phyloP scores from a whole-genome alignment of 179 eudicot genomes.

The Nepenthes alata region DNA sequence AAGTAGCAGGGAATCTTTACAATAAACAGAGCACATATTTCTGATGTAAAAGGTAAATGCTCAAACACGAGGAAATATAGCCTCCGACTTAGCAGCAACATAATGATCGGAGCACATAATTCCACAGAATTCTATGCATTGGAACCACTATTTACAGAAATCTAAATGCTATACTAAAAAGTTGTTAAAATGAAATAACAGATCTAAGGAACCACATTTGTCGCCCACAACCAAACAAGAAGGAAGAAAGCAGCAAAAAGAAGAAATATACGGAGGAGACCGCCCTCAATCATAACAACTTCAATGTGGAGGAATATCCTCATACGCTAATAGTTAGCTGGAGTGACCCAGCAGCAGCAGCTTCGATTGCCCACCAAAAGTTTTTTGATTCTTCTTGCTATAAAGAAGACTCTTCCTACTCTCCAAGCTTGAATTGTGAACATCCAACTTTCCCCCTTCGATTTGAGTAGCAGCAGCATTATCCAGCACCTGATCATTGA shows the following conservation, averaged over 20 bases:
- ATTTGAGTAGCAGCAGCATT: conserved; percentile 4
- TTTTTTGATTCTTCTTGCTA: conserved; percentile 20
- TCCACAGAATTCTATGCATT: conserved; percentile 8
- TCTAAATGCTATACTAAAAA: conserved; percentile 22
- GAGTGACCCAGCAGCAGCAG: conserved; percentile 17
- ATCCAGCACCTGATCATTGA: conserved; percentile 19
- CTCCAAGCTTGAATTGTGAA: conserved; percentile 14
- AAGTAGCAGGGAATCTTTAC: too few species aligned
- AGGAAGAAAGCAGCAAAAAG: conserved; percentile 9
- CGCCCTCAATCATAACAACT: conserved; percentile 13
- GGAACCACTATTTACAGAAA: conserved; percentile 32
- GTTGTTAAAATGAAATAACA: conserved; percentile 23
- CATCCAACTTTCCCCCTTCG: conserved; percentile 20
- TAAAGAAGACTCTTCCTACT: conserved; percentile 17
- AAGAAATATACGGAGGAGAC: conserved; percentile 24
- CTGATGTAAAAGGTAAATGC: too few species aligned
- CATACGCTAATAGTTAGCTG: conserved; percentile 21
- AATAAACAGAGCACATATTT: too few species aligned
- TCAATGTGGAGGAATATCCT: conserved; percentile 23
- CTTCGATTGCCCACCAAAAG: conserved; percentile 14
- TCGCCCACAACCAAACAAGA: conserved; percentile 5
- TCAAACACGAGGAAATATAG: too few species aligned
- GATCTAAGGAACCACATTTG: conserved; percentile 16
- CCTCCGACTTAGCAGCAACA: too few species aligned
- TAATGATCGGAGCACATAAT: too few species aligned